Evolutionary conservation across 805 yeast genomes (phyloP).

Genomic region (Lipomyces spencermartinsiae): DNA sequence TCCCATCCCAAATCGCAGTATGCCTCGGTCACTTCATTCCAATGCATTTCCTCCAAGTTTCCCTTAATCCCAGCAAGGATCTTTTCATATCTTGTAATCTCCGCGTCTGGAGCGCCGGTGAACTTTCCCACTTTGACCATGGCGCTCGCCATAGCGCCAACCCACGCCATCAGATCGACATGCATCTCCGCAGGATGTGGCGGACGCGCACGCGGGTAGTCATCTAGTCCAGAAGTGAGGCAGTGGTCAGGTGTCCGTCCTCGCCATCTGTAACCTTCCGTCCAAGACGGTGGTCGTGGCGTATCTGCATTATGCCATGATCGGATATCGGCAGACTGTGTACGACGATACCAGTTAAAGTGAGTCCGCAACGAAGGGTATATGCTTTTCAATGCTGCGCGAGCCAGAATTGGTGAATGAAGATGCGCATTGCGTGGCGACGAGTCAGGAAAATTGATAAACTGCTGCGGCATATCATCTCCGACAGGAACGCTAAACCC

Average conservation of each 20-base stretch:
- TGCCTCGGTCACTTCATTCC: constrained; percentile 69
- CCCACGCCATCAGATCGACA: constrained; percentile 90
- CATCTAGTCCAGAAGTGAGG: constrained; percentile 92
- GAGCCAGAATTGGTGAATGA: constrained; percentile 53
- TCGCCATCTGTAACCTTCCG: constrained; percentile 88
- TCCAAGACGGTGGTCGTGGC: constrained; percentile 47
- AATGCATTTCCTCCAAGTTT: constrained; percentile 77
- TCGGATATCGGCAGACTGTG: constrained; percentile 76
- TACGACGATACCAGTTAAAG: constrained; percentile 80
- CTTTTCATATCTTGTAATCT: constrained; percentile 52
- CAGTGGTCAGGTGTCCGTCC: constrained; percentile 88
- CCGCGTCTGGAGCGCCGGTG: constrained; percentile 66
- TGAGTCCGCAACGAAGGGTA: constrained; percentile 81
- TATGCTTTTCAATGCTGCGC: constrained; percentile 55
- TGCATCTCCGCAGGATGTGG: constrained; percentile 90
- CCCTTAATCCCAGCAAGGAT: constrained; percentile 63
- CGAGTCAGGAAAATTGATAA: constrained; percentile 9
- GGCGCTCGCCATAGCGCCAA: constrained; percentile 88
- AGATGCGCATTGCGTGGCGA: constrained; percentile 55
- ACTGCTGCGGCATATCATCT: constrained; percentile 16
- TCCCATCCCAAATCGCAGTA: constrained; percentile 77
- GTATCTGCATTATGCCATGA: constrained; percentile 67
- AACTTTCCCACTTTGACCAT: constrained; percentile 74
- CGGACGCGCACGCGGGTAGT: constrained; percentile 82
- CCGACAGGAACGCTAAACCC: constrained; percentile 14